These are phyloP conservation scores for Trypanosoma boissoni DNA, from an alignment of 208 protist species.

Conservation along the genomic window DNA sequence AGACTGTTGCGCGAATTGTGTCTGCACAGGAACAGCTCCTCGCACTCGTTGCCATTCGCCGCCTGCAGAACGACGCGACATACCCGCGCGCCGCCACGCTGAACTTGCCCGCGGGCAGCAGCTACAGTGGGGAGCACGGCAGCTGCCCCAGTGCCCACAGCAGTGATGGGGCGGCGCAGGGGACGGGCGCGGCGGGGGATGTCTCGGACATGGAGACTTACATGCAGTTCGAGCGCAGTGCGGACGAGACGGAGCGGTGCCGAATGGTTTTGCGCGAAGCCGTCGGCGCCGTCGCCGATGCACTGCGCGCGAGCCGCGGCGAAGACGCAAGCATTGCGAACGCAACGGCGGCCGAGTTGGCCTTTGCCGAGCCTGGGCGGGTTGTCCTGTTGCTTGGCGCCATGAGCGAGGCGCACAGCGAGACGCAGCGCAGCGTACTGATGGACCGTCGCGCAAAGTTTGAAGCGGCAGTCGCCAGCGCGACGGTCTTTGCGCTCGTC, in stretches of 20 bases:
- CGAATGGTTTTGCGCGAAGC: conserved; percentile 57
- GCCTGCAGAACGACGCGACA: conserved; percentile 72
- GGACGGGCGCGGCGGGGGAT: no score
- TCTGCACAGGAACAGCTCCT: conserved; percentile 73
- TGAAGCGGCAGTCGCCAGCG: conserved; percentile 44
- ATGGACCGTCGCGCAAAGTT: conserved; percentile 59
- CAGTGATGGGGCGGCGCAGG: no score
- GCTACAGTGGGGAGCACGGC: no score
- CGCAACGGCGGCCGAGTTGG: conserved; percentile 64
- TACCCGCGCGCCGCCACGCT: conserved; percentile 5
- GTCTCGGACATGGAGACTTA: conserved; percentile 9
- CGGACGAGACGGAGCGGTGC: conserved; percentile 49
- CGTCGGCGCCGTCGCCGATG: conserved; percentile 47
- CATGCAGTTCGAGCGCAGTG: conserved; percentile 22
- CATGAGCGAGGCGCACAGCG: conserved; percentile 34
- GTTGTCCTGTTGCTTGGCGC: conserved; percentile 36
- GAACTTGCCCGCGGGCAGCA: no score
- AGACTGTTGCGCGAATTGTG: conserved; percentile 59
- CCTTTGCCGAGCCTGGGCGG: conserved; percentile 48
- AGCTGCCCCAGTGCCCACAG: no score
- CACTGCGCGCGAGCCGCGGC: conserved; percentile 20
- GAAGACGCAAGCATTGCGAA: background rate
- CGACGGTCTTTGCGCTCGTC: conserved; percentile 58
- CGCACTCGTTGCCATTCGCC: conserved; percentile 51
- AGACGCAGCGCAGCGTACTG: conserved; percentile 40